phyloP scores from a whole-genome alignment of 164 flowering plant genomes.

The Liriodendron chinense region DNA sequence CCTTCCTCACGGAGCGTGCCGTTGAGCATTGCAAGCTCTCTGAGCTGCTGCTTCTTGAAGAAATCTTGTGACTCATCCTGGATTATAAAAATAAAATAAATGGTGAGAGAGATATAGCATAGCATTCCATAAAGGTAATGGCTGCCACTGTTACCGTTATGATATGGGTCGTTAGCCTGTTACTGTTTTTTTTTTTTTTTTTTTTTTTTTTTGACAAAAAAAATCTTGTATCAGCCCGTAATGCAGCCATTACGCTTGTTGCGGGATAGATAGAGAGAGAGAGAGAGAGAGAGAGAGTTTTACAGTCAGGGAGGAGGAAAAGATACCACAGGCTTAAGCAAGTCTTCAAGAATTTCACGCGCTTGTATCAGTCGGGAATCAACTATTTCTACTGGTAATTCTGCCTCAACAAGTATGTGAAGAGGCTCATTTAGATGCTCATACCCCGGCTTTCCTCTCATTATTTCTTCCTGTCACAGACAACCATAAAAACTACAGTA shows the following conservation, averaged over 20 bases:
- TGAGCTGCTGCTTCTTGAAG: conserved; percentile 90
- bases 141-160: no score
- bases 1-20: conserved; percentile 90
- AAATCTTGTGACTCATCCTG: conserved; percentile 93
- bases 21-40: conserved; percentile 96
- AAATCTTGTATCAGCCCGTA: no score
- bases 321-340: conserved; percentile 78
- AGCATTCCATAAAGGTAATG: not conserved
- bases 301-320: not conserved
- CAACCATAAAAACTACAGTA: not conserved
- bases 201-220: no score
- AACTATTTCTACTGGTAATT: conserved; percentile 77
- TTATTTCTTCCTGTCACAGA: conserved; percentile 73
- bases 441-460: conserved; percentile 95
- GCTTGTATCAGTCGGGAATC: conserved; percentile 91
- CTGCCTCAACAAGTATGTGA: conserved; percentile 88
- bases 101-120: not conserved
- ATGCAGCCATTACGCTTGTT: no score
- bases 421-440: conserved; percentile 96
- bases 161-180: no score
- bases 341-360: conserved; percentile 79
- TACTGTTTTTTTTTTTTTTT: no score
- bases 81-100: conserved; percentile 1
- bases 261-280: no score
- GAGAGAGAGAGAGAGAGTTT: no score